Percentiles rank a stretch among this genome's conserved stretches.
These are phyloP conservation scores for Aspergillus pseudoterreus DNA, from an alignment of 2,329 filamentous ascomycete species.

Conservation along the genomic window DNA sequence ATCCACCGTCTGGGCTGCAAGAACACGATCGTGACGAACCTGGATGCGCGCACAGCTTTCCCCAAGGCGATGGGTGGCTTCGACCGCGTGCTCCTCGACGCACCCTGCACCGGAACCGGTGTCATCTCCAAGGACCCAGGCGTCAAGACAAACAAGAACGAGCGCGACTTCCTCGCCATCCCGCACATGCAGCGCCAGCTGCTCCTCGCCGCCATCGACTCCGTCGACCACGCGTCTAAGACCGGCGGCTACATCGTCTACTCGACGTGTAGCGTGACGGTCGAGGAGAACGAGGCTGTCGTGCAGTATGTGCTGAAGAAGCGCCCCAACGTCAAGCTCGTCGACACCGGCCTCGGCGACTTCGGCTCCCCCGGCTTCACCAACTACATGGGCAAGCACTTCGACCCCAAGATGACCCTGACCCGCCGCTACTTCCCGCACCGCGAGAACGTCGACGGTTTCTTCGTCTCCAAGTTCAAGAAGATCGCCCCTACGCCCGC, in stretches of 20 bases:
- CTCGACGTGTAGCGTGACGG: conserved; percentile 90
- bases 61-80: conserved; percentile 94
- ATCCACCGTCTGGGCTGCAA: conserved; percentile 90
- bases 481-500: conserved; percentile 75
- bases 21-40: conserved; percentile 93
- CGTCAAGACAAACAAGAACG: conserved; percentile 98
- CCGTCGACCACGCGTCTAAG: conserved; percentile 83
- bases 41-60: conserved; percentile 83
- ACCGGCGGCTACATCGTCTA: conserved; percentile 95
- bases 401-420: conserved; percentile 78
- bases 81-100: conserved; percentile 89
- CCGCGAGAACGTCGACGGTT: conserved; percentile 92
- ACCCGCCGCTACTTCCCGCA: conserved; percentile 87
- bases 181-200: conserved; percentile 95
- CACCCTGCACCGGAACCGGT: conserved; percentile 92
- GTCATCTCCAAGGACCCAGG: conserved; percentile 96
- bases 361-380: conserved; percentile 94
- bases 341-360: conserved; percentile 75
- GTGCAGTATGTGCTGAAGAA: conserved; percentile 90
- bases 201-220: conserved; percentile 88
- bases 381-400: conserved; percentile 84
- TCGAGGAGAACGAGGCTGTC: conserved; percentile 91
- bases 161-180: conserved; percentile 87
- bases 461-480: conserved; percentile 97
- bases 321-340: conserved; percentile 88